Evolutionary conservation across 2,329 filamentous ascomycete genomes (phyloP).

Genomic region (Gyromitra esculenta): DNA sequence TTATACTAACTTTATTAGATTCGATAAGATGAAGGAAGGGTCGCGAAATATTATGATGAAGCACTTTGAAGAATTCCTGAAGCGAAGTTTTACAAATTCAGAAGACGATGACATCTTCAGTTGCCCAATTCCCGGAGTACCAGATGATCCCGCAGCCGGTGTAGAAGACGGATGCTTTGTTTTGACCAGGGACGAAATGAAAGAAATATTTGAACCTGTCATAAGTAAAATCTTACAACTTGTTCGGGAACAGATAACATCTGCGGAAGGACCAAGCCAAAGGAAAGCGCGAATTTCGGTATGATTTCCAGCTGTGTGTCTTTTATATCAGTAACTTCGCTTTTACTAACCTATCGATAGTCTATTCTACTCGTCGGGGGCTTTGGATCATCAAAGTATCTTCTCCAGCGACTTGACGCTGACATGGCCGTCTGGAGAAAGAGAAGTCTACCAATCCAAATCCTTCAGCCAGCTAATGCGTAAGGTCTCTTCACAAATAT

Average conservation of each 20-base stretch:
- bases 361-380: conserved; percentile 83
- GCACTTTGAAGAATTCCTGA: conserved; percentile 46
- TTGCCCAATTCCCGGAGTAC: conserved; percentile 44
- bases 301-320: not conserved
- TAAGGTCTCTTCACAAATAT: conserved; percentile 58
- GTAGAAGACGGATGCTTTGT: conserved; percentile 53
- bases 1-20: conserved; percentile 6
- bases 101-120: conserved; percentile 47
- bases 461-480: conserved; percentile 64
- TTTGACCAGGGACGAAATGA: conserved; percentile 48
- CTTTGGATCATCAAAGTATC: conserved; percentile 80
- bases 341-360: conserved; percentile 41
- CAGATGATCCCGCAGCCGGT: conserved; percentile 31
- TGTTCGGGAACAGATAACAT: conserved; percentile 55
- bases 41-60: conserved; percentile 35
- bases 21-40: conserved; percentile 28
- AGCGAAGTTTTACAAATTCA: conserved; percentile 41
- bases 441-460: conserved; percentile 13
- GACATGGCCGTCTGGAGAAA: conserved; percentile 69
- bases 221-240: conserved; percentile 35
- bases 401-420: conserved; percentile 74
- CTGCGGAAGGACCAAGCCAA: conserved; percentile 60
- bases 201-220: conserved; percentile 38
- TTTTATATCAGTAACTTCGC: conserved; percentile 9
- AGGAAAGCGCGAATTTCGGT: conserved; percentile 34